Evolutionary conservation across 2,329 filamentous ascomycete genomes (phyloP).

Genomic region (Hymenoscyphus fraxineus): DNA sequence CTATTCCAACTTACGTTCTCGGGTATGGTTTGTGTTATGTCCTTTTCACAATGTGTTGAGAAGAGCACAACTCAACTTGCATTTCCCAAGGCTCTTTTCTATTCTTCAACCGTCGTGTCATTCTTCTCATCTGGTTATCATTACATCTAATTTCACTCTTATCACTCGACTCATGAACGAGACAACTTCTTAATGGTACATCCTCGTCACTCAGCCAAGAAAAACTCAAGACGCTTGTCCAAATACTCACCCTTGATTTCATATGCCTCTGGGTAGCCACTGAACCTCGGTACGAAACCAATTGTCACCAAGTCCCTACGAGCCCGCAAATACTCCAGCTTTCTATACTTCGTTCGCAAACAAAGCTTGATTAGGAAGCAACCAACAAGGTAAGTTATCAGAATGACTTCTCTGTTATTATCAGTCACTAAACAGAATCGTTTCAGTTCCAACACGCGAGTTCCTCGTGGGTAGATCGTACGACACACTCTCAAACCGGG

Average conservation of each 20-base stretch:
- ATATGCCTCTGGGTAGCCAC: not conserved
- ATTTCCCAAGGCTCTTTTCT: not conserved
- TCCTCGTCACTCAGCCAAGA: not conserved
- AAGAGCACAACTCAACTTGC: not conserved
- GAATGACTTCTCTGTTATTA: not conserved
- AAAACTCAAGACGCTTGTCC: not conserved
- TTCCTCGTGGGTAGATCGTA: not conserved
- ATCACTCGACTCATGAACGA: not conserved
- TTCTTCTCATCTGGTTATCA: not conserved
- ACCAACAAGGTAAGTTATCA: not conserved
- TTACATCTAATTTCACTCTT: not conserved
- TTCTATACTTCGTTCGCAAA: not conserved
- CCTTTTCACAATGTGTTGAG: not conserved
- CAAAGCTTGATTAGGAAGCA: not conserved
- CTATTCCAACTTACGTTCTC: not conserved
- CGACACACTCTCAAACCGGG: not conserved
- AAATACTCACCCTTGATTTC: not conserved
- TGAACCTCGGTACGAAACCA: not conserved
- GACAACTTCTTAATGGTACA: not conserved
- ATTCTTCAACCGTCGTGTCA: not conserved
- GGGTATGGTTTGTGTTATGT: not conserved
- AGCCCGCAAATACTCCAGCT: not conserved
- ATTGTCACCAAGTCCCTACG: not conserved
- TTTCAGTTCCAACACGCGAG: not conserved
- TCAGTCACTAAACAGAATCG: not conserved